Conservation (phyloP, 768 basidiomycete genomes). For the Trametes elegans region DNA sequence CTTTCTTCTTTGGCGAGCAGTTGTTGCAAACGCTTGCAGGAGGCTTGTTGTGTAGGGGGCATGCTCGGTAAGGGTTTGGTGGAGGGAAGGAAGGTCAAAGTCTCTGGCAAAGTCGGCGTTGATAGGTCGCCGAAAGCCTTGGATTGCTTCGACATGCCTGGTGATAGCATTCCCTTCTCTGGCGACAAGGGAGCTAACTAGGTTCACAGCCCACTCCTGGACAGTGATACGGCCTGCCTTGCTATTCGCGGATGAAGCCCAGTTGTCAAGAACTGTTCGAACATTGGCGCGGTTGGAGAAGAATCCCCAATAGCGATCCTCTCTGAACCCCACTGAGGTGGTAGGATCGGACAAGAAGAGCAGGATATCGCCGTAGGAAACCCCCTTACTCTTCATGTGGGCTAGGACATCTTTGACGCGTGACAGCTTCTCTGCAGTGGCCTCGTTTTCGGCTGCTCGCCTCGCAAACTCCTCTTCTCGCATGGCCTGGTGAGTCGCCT, state of each 20-base stretch:
- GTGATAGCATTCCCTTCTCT: constrained; percentile 12
- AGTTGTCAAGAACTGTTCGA: constrained; percentile 27
- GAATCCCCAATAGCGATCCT: constrained; percentile 26
- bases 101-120: not conserved
- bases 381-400: not conserved
- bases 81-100: constrained; percentile 8
- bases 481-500: not conserved
- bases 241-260: constrained; percentile 22
- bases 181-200: constrained; percentile 15
- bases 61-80: too few species aligned
- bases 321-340: constrained; percentile 21
- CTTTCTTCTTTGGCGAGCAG: constrained; percentile 6
- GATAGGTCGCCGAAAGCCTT: not conserved
- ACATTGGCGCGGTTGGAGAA: constrained; percentile 10
- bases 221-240: constrained; percentile 16
- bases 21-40: not conserved
- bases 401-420: not conserved
- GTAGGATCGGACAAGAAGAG: constrained; percentile 5
- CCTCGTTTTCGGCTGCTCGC: not conserved
- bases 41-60: too few species aligned
- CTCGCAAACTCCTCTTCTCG: not conserved
- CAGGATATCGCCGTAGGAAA: not conserved
- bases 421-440: not conserved
- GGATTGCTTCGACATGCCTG: constrained; percentile 2
- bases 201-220: constrained; percentile 26